Evolutionary conservation across 305 asterid genomes (phyloP), one percentile per base, ranked within the genome.

Genomic region (Fraxinus xanthoxyloides): DNA sequence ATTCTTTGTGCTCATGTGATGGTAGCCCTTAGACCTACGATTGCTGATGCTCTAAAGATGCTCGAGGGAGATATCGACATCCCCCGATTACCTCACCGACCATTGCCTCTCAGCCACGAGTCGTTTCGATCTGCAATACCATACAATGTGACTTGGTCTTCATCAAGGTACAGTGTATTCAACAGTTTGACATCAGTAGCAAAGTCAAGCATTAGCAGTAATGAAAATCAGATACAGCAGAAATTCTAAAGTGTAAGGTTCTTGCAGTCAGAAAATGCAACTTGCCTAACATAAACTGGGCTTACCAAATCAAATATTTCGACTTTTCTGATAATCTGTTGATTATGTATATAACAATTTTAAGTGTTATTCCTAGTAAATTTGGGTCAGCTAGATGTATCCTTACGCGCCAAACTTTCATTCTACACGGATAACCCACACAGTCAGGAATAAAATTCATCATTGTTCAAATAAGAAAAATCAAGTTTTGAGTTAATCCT

Each of bases 41-140:
- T 90, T 80, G 90, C 85, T 26, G 94, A 92, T 12, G 94, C 91
- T 15, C 73, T 90, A 75, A 92, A 82, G 89, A 92, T 92, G 96
- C 91, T 92, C 3, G 93, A 90, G 82, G 94, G 96, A 26, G 96
- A 92, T 38, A 84, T 88, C 8, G 93, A 92, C 80, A 92, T 90
- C 63, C 94, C 96, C 2, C 84, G 77, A 38, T 40, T 92, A 79
- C 90, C 90, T 13, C 91, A 90, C 21, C 84, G 93, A 51, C 94
- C 96, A 3, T 70, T 86, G 79, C 93, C 92, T 65, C 90, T 89
- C 43, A 76, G 87, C 32, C 87, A 82, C 26, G 88, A 86, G 75
- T 59, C 86, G 9, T 24, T 88, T 61, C 69, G 75, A 9, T 63
- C 72, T 63, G 32, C 32, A 63, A 63, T 63, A 63, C 72, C 72